Evolutionary conservation across 2,329 filamentous ascomycete species (phyloP), one percentile per base, ranked within the genome.

Genomic region (Ceratocystis alfenasii): DNA sequence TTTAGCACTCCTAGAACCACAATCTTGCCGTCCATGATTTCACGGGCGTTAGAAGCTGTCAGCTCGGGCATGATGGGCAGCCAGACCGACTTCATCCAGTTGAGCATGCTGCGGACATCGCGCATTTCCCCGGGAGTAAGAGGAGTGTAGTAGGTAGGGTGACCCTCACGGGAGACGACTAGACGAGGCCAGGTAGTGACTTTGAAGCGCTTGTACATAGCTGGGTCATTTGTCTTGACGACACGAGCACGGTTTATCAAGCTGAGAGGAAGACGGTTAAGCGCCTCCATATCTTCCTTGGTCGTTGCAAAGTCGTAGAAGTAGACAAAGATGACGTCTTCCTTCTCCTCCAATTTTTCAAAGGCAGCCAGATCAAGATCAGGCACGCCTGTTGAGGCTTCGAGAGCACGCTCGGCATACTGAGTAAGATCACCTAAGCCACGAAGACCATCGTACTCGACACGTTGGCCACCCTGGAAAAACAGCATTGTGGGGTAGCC

Each of bases 11-110:
- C 94, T 17, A 99, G 83, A 1, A 97, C 93, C n/a, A 97, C 93
- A 67, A 94, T 84, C 77, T 92, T 95, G 72, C 89, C 87, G 71
- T 92, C 86, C 91, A 99, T 96, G 70, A 99, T 90, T 74, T 99
- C 92, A 67, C 87, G 85, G 0, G 95, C 91, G 72, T 99, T 99
- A 5, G 87, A 85, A 3, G 90, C 89, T 0, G 90, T 96, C 65
- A 99, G 80, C 74, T 99, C 94, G 0, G 94, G 93, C 10, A 99
- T 90, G 66, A 99, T 90, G 0, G 94, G 94, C 20, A 96, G 81
- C 94, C 95, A 99, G 17, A 96, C 91, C 1, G 87, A 89, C 74
- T 89, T 88, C 92, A 99, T 97, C 94, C 94, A 99, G 66, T 82
- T 82, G 20, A 96, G 79, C 10, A 99, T 83, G 70, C 72, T 83